Base-by-base conservation (phyloP, 164 flowering plant genomes). In the Buxus sempervirens region DNA sequence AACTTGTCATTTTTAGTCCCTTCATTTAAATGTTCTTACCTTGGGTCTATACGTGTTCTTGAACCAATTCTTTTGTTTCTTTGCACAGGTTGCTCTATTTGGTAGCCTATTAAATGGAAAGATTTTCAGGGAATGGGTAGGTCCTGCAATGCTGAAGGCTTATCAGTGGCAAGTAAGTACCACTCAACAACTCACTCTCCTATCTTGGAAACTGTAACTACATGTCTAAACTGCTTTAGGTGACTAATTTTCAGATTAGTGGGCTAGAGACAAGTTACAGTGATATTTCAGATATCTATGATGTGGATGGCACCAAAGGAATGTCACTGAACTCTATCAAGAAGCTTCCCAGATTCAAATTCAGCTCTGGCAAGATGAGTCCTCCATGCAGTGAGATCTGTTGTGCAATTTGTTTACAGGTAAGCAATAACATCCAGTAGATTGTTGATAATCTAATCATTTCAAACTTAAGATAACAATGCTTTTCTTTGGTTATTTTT, bases 351-450 rank as follows among this genome's bases (percentile, higher is more conserved):
- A 26, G 45, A 18, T 77, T 65, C 64, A 55, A 25, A 13, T 71
- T 80, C 62, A 49, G 18, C 41, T 27, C 65, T 0, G 65, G 18
- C 38, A 54, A 72, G 23, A 45, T n/a, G 12, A 36, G 12, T 10
- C 53, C 32, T 19, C 56, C 41, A 54, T 51, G 28, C 41, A 72
- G 62, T 19, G 81, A 67, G 49, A 64, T 55, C 9, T 61, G 70
- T 41, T 92, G 98, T 64, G 72, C 91, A 28, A 82, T 92, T 66
- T 92, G 98, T 81, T 75, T 92, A 59, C 87, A 84, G 87, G 97
- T 88, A 60, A 66, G 14, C 15, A 18, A 12, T 2, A 56, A 9
- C 25, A 14, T 26, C 10, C 38, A 32, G 38, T 32, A 32, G 38
- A 32, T 32, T 32, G 38, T 7, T 32, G 5, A 32, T 32, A 32